Evolutionary conservation across 2,329 filamentous ascomycete genomes (phyloP).

Genomic region (Botrytis elliptica): DNA sequence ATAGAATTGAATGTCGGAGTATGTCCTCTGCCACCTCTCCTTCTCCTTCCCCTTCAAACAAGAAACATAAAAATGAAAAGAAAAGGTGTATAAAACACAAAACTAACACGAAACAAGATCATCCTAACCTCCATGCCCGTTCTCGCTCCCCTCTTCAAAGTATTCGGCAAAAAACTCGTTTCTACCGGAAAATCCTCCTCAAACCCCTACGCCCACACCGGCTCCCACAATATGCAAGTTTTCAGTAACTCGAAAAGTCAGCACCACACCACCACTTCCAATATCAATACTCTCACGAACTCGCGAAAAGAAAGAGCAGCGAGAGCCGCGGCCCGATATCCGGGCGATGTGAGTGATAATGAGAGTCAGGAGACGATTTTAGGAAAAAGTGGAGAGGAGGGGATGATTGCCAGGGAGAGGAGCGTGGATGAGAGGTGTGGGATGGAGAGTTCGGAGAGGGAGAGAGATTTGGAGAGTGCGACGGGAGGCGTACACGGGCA

Average conservation of each 20-base stretch:
- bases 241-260: neutral
- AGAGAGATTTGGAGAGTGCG: neutral
- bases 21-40: neutral
- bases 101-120: slow-evolving; percentile 21
- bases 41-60: neutral
- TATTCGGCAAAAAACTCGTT: slow-evolving; percentile 1
- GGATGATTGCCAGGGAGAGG: neutral
- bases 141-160: slow-evolving; percentile 24
- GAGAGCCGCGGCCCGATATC: neutral
- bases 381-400: neutral
- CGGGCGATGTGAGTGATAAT: neutral
- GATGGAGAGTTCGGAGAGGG: neutral
- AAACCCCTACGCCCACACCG: neutral
- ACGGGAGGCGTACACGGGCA: too few species aligned
- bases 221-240: slow-evolving; percentile 8
- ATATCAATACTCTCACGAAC: neutral
- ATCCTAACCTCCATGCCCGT: slow-evolving; percentile 26
- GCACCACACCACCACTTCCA: neutral
- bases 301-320: neutral
- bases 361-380: slow-evolving; percentile 18
- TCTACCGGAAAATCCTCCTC: neutral
- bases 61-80: neutral
- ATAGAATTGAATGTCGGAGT: slow-evolving; percentile 17
- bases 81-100: neutral
- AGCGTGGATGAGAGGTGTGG: neutral